Conservation (phyloP, 1,284 basidiomycete species). For the Coniferiporia weirii region DNA sequence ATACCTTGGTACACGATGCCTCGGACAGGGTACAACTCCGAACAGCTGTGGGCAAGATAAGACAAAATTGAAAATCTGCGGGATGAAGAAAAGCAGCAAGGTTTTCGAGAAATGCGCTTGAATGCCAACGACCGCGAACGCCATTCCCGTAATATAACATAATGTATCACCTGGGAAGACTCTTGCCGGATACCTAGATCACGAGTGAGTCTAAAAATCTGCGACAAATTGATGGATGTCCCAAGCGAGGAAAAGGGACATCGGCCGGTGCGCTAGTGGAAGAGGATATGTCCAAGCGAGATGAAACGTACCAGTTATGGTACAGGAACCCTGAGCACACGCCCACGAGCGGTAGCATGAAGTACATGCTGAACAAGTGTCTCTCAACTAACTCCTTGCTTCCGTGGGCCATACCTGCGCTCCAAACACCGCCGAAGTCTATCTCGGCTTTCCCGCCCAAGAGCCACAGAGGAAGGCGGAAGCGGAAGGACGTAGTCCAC, state of each 20-base stretch:
- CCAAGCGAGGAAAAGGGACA: background rate
- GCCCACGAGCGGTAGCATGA: conserved; percentile 92
- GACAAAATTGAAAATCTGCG: conserved; percentile 97
- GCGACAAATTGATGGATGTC: background rate
- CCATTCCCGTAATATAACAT: conserved; percentile 98
- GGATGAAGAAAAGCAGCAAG: conserved; percentile 92
- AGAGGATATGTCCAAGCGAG: background rate
- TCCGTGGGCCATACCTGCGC: conserved; percentile 80
- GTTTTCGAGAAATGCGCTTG: conserved; percentile 98
- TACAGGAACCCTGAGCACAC: conserved; percentile 87
- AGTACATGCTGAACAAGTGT: conserved; percentile 92
- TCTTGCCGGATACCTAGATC: conserved; percentile 86
- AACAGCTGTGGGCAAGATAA: conserved; percentile 95
- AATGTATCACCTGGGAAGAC: conserved; percentile 97
- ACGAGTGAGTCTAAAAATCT: background rate
- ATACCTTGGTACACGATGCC: conserved; percentile 89
- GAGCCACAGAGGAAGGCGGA: conserved; percentile 64
- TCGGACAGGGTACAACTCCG: conserved; percentile 87
- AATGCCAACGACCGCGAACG: conserved; percentile 93
- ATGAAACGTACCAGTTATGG: conserved; percentile 79
- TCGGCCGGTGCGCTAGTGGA: background rate
- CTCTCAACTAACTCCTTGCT: conserved; percentile 84
- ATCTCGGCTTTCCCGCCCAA: conserved; percentile 62
- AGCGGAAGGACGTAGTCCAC: conserved; percentile 55
- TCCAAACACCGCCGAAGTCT: conserved; percentile 71